Evolutionary conservation across 78 protist species (phyloP), one percentile per base, ranked within the genome.

Genomic region (Anaeramoeba ignava): DNA sequence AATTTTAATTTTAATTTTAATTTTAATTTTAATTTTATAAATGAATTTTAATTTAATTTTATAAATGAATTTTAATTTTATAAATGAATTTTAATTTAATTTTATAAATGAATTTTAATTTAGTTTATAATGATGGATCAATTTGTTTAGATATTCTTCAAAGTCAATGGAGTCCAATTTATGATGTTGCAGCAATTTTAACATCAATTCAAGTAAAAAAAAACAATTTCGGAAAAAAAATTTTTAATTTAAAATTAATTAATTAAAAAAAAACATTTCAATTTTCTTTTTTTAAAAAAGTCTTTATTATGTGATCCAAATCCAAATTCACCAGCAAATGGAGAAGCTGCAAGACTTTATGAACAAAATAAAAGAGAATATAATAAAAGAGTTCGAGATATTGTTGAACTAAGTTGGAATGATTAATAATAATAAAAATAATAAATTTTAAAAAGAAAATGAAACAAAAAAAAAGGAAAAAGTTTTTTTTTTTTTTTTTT

Each of bases 81-180:
- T n/a, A n/a, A n/a, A n/a, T n/a, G n/a, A n/a, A n/a, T n/a, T n/a
- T n/a, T n/a, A n/a, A n/a, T n/a, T n/a, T n/a, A n/a, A n/a, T n/a
- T n/a, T n/a, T n/a, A n/a, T n/a, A n/a, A n/a, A n/a, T n/a, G n/a
- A n/a, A n/a, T n/a, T 85, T 33, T 38, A 79, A 1, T 33, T 31
- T 87, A 91, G 94, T 98, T 34, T 98, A 98, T 73, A 93, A 94
- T 1, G 98, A 97, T 83, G 99, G 99, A 40, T 42, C 90, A 42
- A 98, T 98, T 67, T 98, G 99, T 83, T 92, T 98, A 2, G 99
- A 98, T 82, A 98, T 98, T 84, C 92, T 98, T 81, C 98, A 95
- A 84, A 95, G 96, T 39, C 94, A 93, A 81, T 98, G 99, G 99
- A 82, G 92, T 38, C 99, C 99, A 33, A 96, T 96, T 67, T 98